Percentiles rank a stretch among this genome's conserved stretches.
Evolutionary conservation across 148 eudicot species (phyloP).

Genomic region (Cornus controversa): DNA sequence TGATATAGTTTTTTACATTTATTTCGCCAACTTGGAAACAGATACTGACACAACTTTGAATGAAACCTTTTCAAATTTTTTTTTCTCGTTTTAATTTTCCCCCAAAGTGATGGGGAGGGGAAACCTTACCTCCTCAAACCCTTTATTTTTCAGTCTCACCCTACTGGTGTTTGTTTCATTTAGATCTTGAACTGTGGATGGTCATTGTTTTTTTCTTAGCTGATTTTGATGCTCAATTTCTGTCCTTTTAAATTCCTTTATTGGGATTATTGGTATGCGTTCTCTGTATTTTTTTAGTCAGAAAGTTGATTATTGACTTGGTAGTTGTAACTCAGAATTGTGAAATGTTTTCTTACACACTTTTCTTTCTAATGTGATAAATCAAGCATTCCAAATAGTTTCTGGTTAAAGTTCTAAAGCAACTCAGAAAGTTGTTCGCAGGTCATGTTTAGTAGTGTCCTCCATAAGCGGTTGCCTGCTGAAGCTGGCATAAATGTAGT

Average conservation of each 20-base stretch:
- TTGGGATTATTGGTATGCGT: not conserved
- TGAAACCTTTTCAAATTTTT: no score
- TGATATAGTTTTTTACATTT: no score
- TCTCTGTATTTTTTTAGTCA: not conserved
- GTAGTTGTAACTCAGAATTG: not conserved
- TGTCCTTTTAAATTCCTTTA: not conserved
- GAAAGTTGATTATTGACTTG: not conserved
- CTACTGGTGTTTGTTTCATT: not conserved
- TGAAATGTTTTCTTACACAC: not conserved
- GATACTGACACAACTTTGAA: no score
- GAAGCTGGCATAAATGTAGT: constrained; percentile 82
- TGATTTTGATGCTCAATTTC: not conserved
- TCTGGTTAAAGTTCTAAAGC: not conserved
- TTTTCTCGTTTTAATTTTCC: no score
- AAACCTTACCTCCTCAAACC: not conserved
- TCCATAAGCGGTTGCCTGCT: constrained; percentile 79
- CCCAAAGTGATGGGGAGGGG: not conserved
- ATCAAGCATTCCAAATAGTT: not conserved
- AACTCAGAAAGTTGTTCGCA: constrained; percentile 31
- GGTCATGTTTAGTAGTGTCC: constrained; percentile 92
- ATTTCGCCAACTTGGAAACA: no score
- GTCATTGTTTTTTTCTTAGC: not conserved
- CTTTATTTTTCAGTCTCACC: not conserved
- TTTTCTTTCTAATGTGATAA: not conserved
- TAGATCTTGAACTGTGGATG: not conserved